Percentiles rank a stretch among this genome's conserved stretches.
Conservation (phyloP, 2,329 filamentous ascomycete genomes). For the Ophiosphaerella narmari region DNA sequence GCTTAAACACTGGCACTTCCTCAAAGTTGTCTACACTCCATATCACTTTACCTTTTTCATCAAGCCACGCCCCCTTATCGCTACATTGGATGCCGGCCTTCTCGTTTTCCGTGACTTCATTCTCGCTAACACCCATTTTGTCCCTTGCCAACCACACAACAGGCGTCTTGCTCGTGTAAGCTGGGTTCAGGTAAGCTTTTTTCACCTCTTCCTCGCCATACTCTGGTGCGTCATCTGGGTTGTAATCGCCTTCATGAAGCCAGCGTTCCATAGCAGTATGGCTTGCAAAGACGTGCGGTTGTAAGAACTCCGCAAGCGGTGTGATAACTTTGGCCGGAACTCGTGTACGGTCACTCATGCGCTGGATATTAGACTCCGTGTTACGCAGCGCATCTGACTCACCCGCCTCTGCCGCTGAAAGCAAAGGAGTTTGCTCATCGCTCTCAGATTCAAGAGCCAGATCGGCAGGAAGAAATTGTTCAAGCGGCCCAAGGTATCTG, state of each 20-base stretch:
- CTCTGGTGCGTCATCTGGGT: conserved; percentile 36
- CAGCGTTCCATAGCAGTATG: conserved; percentile 41
- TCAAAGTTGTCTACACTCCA: conserved; percentile 40
- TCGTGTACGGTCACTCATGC: conserved; percentile 28
- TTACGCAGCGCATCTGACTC: conserved; percentile 22
- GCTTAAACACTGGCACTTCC: conserved; percentile 41
- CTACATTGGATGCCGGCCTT: conserved; percentile 30
- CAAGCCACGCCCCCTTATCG: conserved; percentile 43
- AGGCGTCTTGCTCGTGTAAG: conserved; percentile 39
- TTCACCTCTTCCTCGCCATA: conserved; percentile 40
- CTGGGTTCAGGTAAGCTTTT: conserved; percentile 44
- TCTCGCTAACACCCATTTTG: conserved; percentile 38
- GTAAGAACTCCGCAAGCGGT: conserved; percentile 40
- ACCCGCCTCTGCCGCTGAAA: conserved; percentile 39
- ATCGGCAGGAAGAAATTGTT: conserved; percentile 42
- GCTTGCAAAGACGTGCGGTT: conserved; percentile 42
- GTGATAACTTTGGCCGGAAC: conserved; percentile 31
- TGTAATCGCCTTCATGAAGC: conserved; percentile 37
- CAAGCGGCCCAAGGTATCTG: conserved; percentile 40
- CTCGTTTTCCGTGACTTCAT: conserved; percentile 37
- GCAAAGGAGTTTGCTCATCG: conserved; percentile 35
- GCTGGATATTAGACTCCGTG: conserved; percentile 31
- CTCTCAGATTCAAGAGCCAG: conserved; percentile 29
- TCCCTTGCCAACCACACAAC: conserved; percentile 43
- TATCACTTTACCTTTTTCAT: conserved; percentile 32